These are phyloP conservation scores for Plasmodium malariae DNA, from an alignment of 169 alveolate genomes.

Conservation along the genomic window DNA sequence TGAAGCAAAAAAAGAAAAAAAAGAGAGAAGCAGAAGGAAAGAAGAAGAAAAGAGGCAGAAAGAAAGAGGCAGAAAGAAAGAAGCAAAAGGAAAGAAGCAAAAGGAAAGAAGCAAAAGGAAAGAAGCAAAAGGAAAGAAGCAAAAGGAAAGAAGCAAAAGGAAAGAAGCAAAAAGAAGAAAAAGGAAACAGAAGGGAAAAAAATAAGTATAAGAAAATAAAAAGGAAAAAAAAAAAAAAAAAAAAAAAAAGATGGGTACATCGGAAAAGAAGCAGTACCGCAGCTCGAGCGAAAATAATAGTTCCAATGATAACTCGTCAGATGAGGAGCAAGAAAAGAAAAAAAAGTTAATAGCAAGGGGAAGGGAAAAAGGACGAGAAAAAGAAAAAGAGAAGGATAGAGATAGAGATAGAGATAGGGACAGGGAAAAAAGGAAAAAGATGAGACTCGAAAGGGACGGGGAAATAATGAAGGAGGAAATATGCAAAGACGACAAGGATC, in stretches of 20 bases:
- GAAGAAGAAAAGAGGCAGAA: neutral
- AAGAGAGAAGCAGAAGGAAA: neutral
- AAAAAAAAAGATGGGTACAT: neutral
- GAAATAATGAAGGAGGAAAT: neutral
- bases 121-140: no score
- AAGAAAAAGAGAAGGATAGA: neutral
- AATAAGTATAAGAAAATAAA: no score
- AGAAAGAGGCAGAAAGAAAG: no score
- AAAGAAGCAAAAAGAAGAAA: no score
- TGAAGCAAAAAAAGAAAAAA: neutral
- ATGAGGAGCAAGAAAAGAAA: constrained; percentile 15
- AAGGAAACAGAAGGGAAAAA: no score
- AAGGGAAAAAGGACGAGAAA: neutral
- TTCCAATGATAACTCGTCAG: constrained; percentile 16
- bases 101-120: no score
- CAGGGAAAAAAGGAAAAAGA: neutral
- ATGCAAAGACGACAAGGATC: neutral
- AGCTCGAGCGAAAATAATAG: constrained; percentile 20
- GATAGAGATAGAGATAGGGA: neutral
- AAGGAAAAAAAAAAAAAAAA: neutral
- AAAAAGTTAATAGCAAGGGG: constrained; percentile 1
- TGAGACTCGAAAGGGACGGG: neutral
- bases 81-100: no score
- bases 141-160: no score
- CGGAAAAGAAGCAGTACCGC: constrained; percentile 27